Base-by-base conservation (phyloP, 2,329 filamentous ascomycete species). In the Fusarium hostae region DNA sequence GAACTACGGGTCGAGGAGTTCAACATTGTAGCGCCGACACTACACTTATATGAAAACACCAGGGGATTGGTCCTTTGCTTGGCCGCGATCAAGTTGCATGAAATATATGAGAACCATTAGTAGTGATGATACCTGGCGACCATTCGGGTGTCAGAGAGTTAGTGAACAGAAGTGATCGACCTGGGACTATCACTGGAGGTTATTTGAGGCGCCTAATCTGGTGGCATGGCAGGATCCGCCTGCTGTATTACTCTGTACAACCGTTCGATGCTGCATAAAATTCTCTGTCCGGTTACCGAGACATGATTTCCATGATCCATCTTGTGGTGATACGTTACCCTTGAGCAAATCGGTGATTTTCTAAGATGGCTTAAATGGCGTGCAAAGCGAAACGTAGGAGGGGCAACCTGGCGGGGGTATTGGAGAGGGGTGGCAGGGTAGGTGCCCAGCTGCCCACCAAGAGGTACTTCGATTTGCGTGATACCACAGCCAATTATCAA, bases 341-440 rank as follows among this genome's bases (percentile, higher is more conserved):
- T 41, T 34, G 47, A 60, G 18, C 64, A 70, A 69, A 71, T 71
- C 69, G 65, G 69, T 69, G 56, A 72, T 70, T 72, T 71, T 68
- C 50, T 51, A 43, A 22, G 26, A 54, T 59, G 60, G 68, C 64
- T 59, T 70, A 44, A 62, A 59, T 70, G 60, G 57, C 69, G 58
- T 66, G 63, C 58, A 66, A 58, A 63, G 44, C 60, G 47, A 63
- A 66, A 54, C 58, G 74, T 76, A 75, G 75, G 75, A 76, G 75
- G 75, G 74, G 75, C 74, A 76, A 76, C 75, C 74, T 74, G 61
- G 75, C 73, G 71, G 75, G 73, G 62, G 40, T 56, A 41, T 64
- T 64, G 41, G 62, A 65, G 44, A 45, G 39, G 45, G 59, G 58
- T 43, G 39, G 35, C 32, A 58, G 70, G 63, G 58, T 69, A 63